Evolutionary conservation across 1,139 yeast genomes (phyloP).

Genomic region (Wickerhamomyces sp.): DNA sequence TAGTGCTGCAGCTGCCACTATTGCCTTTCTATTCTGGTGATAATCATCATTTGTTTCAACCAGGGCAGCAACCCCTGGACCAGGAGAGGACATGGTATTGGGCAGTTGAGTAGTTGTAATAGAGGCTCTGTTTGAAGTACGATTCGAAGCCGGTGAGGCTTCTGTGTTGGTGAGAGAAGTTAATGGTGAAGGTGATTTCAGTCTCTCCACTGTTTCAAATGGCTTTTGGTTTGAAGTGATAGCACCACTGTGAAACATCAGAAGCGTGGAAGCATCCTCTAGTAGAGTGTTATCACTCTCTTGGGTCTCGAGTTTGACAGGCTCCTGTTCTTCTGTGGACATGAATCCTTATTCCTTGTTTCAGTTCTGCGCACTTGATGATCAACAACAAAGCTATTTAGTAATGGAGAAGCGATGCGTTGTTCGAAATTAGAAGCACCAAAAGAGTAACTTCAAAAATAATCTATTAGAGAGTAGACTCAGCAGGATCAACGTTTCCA

Average conservation of each 20-base stretch:
- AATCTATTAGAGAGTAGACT: no score
- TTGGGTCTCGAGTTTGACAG: neutral
- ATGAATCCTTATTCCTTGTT: no score
- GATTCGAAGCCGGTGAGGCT: neutral
- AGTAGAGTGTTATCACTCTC: conserved; percentile 28
- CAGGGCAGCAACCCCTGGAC: conserved; percentile 45
- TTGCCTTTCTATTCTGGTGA: conserved; percentile 40
- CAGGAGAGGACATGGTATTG: conserved; percentile 36
- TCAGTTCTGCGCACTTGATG: no score
- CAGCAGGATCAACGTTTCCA: no score
- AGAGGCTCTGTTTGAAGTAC: conserved; percentile 8
- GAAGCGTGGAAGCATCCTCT: conserved; percentile 61
- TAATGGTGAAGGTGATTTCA: conserved; percentile 1
- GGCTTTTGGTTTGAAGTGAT: conserved; percentile 26
- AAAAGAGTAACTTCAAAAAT: no score
- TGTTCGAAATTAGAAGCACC: no score
- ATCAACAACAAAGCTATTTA: no score
- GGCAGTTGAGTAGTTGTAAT: conserved; percentile 8
- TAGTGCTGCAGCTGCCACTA: conserved; percentile 66
- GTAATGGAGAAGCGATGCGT: no score
- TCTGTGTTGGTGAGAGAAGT: neutral
- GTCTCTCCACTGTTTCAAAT: conserved; percentile 6
- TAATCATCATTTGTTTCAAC: conserved; percentile 27
- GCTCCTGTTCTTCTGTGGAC: neutral
- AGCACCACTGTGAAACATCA: conserved; percentile 60